Percentiles rank a stretch among this genome's conserved stretches.
Evolutionary conservation across 441 rosid genomes (phyloP).

Genomic region (Gossypium schwendimanii): DNA sequence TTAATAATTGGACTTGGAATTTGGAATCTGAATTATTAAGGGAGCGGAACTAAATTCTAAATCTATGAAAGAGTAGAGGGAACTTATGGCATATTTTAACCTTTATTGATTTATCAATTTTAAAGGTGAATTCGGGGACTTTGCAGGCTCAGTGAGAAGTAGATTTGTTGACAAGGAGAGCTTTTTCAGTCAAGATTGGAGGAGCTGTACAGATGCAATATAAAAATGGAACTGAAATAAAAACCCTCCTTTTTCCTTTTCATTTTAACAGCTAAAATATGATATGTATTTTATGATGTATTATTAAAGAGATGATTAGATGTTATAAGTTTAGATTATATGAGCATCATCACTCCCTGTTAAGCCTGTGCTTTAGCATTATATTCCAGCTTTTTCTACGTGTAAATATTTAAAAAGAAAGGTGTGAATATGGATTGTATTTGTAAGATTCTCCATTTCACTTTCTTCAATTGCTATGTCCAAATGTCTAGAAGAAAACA

Average conservation of each 20-base stretch:
- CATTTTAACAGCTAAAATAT: background rate
- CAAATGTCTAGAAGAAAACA: too few relatives aligned
- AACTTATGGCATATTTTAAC: too few relatives aligned
- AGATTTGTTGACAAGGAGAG: constrained; percentile 9
- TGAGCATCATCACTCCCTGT: background rate
- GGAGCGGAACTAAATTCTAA: too few relatives aligned
- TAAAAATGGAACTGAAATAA: constrained; percentile 10
- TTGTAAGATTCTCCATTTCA: background rate
- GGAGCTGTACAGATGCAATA: constrained; percentile 26
- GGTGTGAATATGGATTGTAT: background rate
- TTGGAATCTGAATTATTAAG: too few relatives aligned
- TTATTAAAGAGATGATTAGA: background rate
- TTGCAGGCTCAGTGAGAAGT: constrained; percentile 23
- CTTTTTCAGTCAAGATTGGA: constrained; percentile 8
- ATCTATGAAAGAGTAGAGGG: too few relatives aligned
- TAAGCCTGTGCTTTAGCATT: background rate
- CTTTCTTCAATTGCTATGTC: background rate
- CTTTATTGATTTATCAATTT: too few relatives aligned
- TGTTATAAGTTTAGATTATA: background rate
- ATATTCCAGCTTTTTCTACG: background rate
- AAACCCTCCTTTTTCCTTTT: background rate
- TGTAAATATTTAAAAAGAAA: background rate
- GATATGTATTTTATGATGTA: constrained; percentile 1
- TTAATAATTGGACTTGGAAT: too few relatives aligned
- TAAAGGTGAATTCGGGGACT: background rate